Conservation (phyloP, 2,329 filamentous ascomycete genomes). For the Geoglossum cookeanum region DNA sequence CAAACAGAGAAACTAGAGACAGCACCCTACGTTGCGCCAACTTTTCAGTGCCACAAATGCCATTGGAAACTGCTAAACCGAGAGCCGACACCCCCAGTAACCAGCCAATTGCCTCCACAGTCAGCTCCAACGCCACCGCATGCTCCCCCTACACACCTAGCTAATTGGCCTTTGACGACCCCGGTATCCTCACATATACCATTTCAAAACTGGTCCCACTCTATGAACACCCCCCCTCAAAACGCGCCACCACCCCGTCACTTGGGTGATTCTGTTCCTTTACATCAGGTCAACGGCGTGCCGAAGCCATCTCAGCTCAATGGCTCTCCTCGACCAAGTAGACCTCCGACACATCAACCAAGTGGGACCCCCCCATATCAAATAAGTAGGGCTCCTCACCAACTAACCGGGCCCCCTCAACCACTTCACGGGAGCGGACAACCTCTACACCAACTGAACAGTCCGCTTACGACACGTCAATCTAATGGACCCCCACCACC, state of each 20-base stretch:
- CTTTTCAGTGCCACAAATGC: conserved; percentile 60
- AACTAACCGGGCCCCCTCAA: conserved; percentile 4
- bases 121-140: not conserved
- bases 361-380: not conserved
- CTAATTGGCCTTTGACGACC: not conserved
- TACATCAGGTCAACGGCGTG: not conserved
- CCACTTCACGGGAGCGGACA: conserved; percentile 7
- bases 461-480: not conserved
- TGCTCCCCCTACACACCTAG: not conserved
- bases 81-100: not conserved
- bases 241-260: not conserved
- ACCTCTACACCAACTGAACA: conserved; percentile 7
- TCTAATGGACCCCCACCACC: not conserved
- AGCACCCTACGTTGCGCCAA: not conserved
- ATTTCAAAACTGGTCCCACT: not conserved
- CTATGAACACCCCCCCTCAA: not conserved
- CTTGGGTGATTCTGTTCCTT: not conserved
- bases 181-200: not conserved
- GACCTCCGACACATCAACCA: not conserved
- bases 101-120: not conserved
- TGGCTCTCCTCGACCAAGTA: not conserved
- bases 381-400: conserved; percentile 8
- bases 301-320: not conserved
- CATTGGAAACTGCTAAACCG: conserved; percentile 29
- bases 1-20: conserved; percentile 12